phyloP scores from a whole-genome alignment of 164 flowering plant species.

The Litsea cubeba region DNA sequence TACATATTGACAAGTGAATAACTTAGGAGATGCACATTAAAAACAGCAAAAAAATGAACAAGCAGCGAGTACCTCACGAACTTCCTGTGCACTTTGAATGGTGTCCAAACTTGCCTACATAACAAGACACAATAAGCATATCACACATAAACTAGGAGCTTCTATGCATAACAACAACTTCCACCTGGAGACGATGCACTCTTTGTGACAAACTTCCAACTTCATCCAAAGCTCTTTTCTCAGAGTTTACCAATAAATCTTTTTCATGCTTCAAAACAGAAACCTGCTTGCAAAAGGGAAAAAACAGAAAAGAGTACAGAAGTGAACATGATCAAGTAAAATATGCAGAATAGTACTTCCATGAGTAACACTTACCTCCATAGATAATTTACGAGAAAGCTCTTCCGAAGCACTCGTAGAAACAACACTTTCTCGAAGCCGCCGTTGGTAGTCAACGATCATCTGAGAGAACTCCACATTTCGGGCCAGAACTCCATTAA shows the following conservation, averaged over 20 bases:
- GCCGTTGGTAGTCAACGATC: constrained; percentile 70
- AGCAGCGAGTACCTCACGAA: constrained; percentile 60
- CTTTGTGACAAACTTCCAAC: constrained; percentile 73
- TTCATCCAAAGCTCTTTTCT: constrained; percentile 84
- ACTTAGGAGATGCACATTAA: not conserved
- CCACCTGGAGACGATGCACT: constrained; percentile 77
- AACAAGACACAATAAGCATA: not conserved
- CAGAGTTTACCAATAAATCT: constrained; percentile 64
- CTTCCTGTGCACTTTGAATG: constrained; percentile 69
- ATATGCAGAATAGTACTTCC: not conserved
- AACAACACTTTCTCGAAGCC: constrained; percentile 71
- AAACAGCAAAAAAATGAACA: not conserved
- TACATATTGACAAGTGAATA: not conserved
- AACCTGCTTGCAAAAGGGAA: constrained; percentile 33
- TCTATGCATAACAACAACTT: constrained; percentile 7
- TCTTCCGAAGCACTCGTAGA: constrained; percentile 61
- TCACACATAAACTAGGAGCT: not conserved
- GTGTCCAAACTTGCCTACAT: constrained; percentile 80
- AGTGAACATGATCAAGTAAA: not conserved
- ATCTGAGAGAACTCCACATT: constrained; percentile 87
- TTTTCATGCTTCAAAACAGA: constrained; percentile 75
- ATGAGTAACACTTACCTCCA: constrained; percentile 53
- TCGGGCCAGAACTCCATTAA: constrained; percentile 51
- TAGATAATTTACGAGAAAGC: constrained; percentile 57
- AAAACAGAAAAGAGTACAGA: not conserved